Evolutionary conservation across 2,329 filamentous ascomycete genomes (phyloP).

Genomic region (Chaetomium sp.): DNA sequence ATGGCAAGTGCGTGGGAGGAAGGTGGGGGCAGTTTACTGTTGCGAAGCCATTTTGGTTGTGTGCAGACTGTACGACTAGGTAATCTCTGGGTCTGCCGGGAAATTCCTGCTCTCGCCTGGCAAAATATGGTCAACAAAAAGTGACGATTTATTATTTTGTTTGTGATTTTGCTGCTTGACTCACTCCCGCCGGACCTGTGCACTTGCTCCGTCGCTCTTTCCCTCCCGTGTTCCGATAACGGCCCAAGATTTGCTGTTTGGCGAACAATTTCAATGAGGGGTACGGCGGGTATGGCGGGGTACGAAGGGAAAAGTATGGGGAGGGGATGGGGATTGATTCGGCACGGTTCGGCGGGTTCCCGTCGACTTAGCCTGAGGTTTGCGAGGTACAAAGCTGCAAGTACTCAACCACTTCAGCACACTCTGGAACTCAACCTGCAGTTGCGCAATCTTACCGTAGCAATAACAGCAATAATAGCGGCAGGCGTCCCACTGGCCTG

Average conservation of each 20-base stretch:
- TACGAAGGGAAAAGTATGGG: not conserved
- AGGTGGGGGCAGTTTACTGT: slow-evolving; percentile 32
- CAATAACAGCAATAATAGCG: not conserved
- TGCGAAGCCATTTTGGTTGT: slow-evolving; percentile 33
- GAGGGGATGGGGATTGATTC: not conserved
- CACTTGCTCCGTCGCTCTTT: slow-evolving; percentile 1
- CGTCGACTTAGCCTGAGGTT: slow-evolving; percentile 12
- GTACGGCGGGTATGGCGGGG: slow-evolving; percentile 16
- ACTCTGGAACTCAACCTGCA: not conserved
- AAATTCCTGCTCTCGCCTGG: slow-evolving; percentile 19
- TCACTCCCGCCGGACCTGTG: not conserved
- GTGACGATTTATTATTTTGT: slow-evolving; percentile 8
- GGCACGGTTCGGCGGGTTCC: slow-evolving; percentile 11
- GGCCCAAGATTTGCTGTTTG: slow-evolving; percentile 14
- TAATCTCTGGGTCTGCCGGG: slow-evolving; percentile 12
- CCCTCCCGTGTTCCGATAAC: slow-evolving; percentile 26
- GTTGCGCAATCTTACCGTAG: slow-evolving; percentile 7
- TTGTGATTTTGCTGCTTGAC: not conserved
- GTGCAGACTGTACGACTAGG: slow-evolving; percentile 2
- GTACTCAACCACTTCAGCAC: not conserved
- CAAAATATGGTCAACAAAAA: slow-evolving; percentile 13
- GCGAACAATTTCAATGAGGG: slow-evolving; percentile 19
- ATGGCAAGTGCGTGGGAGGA: slow-evolving; percentile 4
- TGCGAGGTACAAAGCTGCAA: slow-evolving; percentile 1
- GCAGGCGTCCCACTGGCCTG: not conserved